Base-by-base conservation (phyloP, 2,329 filamentous ascomycete species). In the Plectosphaerella sp. region DNA sequence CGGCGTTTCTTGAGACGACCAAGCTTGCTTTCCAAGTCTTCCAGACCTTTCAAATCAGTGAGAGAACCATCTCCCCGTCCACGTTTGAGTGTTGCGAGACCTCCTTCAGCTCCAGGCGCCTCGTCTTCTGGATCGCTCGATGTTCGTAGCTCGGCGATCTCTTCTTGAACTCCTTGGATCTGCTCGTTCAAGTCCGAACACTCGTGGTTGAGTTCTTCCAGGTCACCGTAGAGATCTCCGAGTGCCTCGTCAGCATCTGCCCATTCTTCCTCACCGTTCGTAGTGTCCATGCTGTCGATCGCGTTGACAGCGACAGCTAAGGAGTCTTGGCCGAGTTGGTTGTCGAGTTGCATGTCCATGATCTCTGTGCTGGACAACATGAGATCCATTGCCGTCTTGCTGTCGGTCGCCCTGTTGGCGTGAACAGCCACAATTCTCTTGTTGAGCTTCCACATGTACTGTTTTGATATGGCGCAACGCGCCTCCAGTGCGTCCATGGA, bases 341-440 rank as follows among this genome's bases (percentile, higher is more conserved):
- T 54, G 10, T 59, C 52, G 4, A 58, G 48, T 15, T 55, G 48
- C 16, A 61, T 24, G n/a, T 51, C 50, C 5, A 53, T 25, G 5
- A 54, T 45, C 2, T 58, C 48, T 3, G 54, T 42, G 5, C 53
- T 49, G 5, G 52, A 42, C 4, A 61, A 36, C 3, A 57, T 51
- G 14, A 57, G 22, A 1, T 53, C 53, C 14, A 47, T 50, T 5
- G 58, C 59, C 4, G 59, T 54, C 5, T 45, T 50, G 42, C 57
- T 61, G 43, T 61, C 59, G 1, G 48, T 47, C 4, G 56, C 59
- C 25, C 57, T 35, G 14, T 53, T 43, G 1, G 56, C 51, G 3
- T 54, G 53, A 1, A 57, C 52, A 1, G 55, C 53, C 0, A 58
- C 42, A n/a, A 61, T 52, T 4, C 50, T 25, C 4, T 51, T 51